Evolutionary conservation across 768 basidiomycete species (phyloP), one percentile per base, ranked within the genome.

Genomic region (Rhodotorula diobovata): DNA sequence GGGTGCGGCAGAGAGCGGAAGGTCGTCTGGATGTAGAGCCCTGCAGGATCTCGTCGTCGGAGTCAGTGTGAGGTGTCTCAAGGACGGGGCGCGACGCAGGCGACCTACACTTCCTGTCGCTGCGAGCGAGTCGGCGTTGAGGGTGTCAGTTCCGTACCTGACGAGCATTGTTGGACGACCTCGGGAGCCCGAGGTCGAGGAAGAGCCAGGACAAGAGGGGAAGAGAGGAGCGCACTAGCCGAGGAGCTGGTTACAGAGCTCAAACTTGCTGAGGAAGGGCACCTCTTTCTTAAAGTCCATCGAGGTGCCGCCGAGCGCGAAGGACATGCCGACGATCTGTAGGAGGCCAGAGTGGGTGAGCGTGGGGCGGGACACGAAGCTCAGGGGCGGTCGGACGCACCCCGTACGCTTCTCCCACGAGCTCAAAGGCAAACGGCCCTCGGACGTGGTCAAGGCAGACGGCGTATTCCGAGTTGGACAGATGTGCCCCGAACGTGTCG

Each of bases 71-170:
- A 11, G n/a, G 15, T 48, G 21, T 25, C 20, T 41, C 41, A 14
- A 18, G 9, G 14, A 43, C 41, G 41, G 28, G 50, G 21, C 6
- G 37, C 12, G 0, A 63, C 43, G 15, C 4, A 15, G 41, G 66
- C 32, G 6, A 72, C 71, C 63, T 65, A 71, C 70, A 71, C 55
- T 71, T 71, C 54, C 62, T 57, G 55, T 71, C 70, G 65, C n/a
- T n/a, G n/a, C n/a, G n/a, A n/a, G n/a, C n/a, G n/a, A n/a, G n/a
- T n/a, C n/a, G n/a, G n/a, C n/a, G n/a, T n/a, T n/a, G n/a, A n/a
- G n/a, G n/a, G n/a, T n/a, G n/a, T n/a, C n/a, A n/a, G n/a, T n/a
- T n/a, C n/a, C n/a, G n/a, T n/a, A n/a, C n/a, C n/a, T n/a, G n/a
- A n/a, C n/a, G n/a, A n/a, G n/a, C n/a, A n/a, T n/a, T n/a, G n/a